Conservation (phyloP, 129 eudicot genomes). For the Artemisia tridentata region DNA sequence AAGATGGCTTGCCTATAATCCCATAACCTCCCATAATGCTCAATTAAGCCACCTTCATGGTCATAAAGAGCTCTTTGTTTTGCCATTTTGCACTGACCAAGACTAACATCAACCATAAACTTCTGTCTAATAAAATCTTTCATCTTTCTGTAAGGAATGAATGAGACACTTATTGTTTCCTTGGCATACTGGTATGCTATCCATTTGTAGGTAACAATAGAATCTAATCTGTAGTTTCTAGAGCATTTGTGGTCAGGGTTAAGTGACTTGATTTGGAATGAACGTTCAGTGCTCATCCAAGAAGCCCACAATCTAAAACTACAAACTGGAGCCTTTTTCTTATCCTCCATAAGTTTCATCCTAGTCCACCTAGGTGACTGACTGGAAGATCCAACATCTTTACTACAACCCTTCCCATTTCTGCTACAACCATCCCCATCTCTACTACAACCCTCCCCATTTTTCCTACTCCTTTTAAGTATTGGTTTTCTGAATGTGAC, state of each 20-base stretch:
- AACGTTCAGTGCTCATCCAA: background rate
- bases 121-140: background rate
- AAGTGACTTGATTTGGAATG: background rate
- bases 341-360: too few species aligned
- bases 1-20: background rate
- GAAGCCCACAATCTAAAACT: background rate
- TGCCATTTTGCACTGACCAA: background rate
- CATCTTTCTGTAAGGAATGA: background rate
- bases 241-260: background rate
- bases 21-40: background rate
- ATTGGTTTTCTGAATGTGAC: too few species aligned
- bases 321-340: too few species aligned
- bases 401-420: background rate
- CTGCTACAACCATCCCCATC: background rate
- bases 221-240: background rate
- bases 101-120: background rate
- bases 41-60: background rate
- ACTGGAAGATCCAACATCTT: background rate
- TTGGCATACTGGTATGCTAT: background rate
- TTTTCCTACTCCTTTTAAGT: too few species aligned
- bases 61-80: background rate
- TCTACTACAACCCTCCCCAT: too few species aligned
- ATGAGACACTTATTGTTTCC: background rate
- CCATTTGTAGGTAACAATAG: background rate
- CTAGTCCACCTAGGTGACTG: background rate